A percentile compares a stretch with the other conserved stretches of the same genome.
phyloP scores from a whole-genome alignment of 2,329 filamentous ascomycete genomes.

The Hirsutella rhossiliensis region DNA sequence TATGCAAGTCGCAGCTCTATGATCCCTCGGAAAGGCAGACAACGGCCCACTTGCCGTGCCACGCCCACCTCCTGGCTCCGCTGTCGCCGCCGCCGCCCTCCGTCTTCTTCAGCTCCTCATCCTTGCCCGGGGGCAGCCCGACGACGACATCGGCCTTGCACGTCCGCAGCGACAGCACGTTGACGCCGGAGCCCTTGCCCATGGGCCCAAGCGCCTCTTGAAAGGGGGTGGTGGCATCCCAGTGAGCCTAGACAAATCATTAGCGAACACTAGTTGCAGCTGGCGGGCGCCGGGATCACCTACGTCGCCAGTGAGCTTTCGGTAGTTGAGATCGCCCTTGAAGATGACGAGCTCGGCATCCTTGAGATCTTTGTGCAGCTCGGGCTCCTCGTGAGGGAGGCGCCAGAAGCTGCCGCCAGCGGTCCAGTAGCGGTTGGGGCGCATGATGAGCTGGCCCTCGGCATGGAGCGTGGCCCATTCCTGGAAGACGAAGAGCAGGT shows the following conservation, averaged over 20 bases:
- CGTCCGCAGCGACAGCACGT: constrained; percentile 76
- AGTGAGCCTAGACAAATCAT: constrained; percentile 27
- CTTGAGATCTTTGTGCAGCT: constrained; percentile 66
- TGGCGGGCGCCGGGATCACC: constrained; percentile 18
- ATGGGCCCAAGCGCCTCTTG: constrained; percentile 73
- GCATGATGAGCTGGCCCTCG: constrained; percentile 71
- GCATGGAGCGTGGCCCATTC: constrained; percentile 72
- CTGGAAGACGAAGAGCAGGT: constrained; percentile 66
- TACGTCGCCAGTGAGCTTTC: constrained; percentile 84
- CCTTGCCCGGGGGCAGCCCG: constrained; percentile 67
- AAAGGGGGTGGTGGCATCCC: constrained; percentile 84
- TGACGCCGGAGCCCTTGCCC: constrained; percentile 68
- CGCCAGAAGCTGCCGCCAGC: constrained; percentile 80
- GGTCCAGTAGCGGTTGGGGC: constrained; percentile 89
- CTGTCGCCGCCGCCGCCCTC: constrained; percentile 61
- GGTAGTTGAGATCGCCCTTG: constrained; percentile 95
- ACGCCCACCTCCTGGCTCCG: constrained; percentile 75
- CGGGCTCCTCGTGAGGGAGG: constrained; percentile 55
- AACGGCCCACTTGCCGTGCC: constrained; percentile 96
- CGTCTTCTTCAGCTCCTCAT: constrained; percentile 61
- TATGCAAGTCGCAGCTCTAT: constrained; percentile 2
- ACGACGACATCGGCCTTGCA: constrained; percentile 97
- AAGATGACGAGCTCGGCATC: constrained; percentile 81
- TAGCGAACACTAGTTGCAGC: background rate
- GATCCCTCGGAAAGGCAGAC: constrained; percentile 38